Evolutionary conservation across 257 asterid species (phyloP).

Genomic region (Penstemon newberryi): DNA sequence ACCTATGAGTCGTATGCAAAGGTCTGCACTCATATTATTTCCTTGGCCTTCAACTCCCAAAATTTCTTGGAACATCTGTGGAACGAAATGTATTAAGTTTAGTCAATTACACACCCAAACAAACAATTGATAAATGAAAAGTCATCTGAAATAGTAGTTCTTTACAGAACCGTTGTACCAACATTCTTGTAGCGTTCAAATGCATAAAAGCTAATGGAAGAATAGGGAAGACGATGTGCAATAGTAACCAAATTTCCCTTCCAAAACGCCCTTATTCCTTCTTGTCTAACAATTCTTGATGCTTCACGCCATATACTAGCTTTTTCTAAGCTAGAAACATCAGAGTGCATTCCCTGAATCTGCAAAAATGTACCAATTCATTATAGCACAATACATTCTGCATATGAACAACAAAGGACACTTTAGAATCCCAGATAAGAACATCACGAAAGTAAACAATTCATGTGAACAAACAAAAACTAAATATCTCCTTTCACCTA

Average conservation of each 20-base stretch:
- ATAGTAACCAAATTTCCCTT: slow-evolving; percentile 88
- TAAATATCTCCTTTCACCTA: background rate
- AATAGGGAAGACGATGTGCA: slow-evolving; percentile 83
- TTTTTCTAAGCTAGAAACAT: slow-evolving; percentile 52
- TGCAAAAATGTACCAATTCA: slow-evolving; percentile 30
- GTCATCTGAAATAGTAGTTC: slow-evolving; percentile 14
- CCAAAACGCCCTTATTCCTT: slow-evolving; percentile 86
- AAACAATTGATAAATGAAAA: background rate
- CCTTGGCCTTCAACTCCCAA: slow-evolving; percentile 62
- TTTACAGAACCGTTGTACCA: slow-evolving; percentile 58
- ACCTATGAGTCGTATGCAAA: slow-evolving; percentile 68
- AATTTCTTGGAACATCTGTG: slow-evolving; percentile 51
- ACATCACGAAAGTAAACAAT: background rate
- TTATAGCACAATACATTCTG: background rate
- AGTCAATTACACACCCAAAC: slow-evolving; percentile 18
- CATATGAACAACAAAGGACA: background rate
- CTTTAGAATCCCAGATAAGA: background rate
- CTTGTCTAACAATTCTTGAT: slow-evolving; percentile 61
- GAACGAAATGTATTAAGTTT: slow-evolving; percentile 17
- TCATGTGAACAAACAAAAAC: background rate
- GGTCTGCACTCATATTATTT: slow-evolving; percentile 58
- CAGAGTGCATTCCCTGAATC: slow-evolving; percentile 80
- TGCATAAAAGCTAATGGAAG: slow-evolving; percentile 78
- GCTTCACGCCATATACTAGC: slow-evolving; percentile 79
- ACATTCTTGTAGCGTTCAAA: slow-evolving; percentile 87